Percentiles rank a stretch among this genome's conserved stretches.
phyloP scores from a whole-genome alignment of 768 basidiomycete species.

The Daedaleopsis nitida region DNA sequence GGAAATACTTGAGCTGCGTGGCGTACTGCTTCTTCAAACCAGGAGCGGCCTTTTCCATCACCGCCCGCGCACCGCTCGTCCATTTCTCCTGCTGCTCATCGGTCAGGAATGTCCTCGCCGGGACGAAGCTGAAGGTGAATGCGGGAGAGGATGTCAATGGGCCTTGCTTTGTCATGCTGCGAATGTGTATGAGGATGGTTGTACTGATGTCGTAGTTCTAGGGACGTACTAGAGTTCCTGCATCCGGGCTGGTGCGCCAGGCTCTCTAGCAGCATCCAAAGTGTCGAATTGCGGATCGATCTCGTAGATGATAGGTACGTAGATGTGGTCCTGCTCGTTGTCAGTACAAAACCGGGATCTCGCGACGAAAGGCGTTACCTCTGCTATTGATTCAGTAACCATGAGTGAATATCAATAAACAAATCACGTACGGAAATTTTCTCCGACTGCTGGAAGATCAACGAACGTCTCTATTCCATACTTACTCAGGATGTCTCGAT shows the following conservation, averaged over 20 bases:
- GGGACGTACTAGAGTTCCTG: constrained; percentile 12
- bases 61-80: neutral
- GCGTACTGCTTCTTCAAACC: constrained; percentile 5
- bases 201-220: too few relatives aligned
- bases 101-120: neutral
- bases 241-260: neutral
- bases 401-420: neutral
- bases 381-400: neutral
- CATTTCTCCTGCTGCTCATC: constrained; percentile 1
- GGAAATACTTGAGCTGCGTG: neutral
- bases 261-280: neutral
- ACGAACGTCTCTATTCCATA: constrained; percentile 3
- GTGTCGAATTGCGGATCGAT: constrained; percentile 6
- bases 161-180: constrained; percentile 1
- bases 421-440: constrained; percentile 11
- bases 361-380: neutral
- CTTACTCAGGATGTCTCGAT: constrained; percentile 1
- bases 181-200: too few relatives aligned
- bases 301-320: constrained; percentile 2
- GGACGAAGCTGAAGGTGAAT: neutral
- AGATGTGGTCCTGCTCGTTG: constrained; percentile 5
- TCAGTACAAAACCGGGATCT: neutral
- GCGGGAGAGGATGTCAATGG: constrained; percentile 2
- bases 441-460: constrained; percentile 8
- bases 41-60: neutral